phyloP scores from a whole-genome alignment of 176 grass and related monocot species.

The Avena sativa region DNA sequence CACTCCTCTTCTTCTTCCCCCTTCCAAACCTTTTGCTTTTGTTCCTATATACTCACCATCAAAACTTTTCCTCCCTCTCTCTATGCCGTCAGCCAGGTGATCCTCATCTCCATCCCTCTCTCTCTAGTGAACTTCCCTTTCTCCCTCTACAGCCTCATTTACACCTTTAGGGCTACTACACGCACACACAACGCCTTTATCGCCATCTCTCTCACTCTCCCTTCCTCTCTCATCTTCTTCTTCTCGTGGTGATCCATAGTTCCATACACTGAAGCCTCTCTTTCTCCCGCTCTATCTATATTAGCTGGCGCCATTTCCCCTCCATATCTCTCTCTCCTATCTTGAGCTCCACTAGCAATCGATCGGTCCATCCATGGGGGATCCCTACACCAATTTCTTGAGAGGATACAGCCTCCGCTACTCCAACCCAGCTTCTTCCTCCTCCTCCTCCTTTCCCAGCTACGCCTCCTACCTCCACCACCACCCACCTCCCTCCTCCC shows the following conservation, averaged over 20 bases:
- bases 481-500: slow-evolving; percentile 60
- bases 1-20: slow-evolving; percentile 29
- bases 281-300: slow-evolving; percentile 53
- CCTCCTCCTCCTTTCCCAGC: slow-evolving; percentile 26
- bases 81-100: slow-evolving; percentile 53
- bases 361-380: slow-evolving; percentile 56
- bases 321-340: slow-evolving; percentile 34
- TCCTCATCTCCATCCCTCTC: slow-evolving; percentile 40
- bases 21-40: slow-evolving; percentile 45
- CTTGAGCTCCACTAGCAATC: slow-evolving; percentile 35
- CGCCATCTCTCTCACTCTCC: slow-evolving; percentile 22
- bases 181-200: slow-evolving; percentile 44
- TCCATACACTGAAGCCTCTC: slow-evolving; percentile 38
- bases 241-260: slow-evolving; percentile 39
- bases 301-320: slow-evolving; percentile 41
- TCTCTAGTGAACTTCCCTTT: slow-evolving; percentile 62
- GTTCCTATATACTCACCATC: slow-evolving; percentile 34
- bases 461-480: slow-evolving; percentile 45
- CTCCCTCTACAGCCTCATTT: slow-evolving; percentile 52
- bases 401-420: slow-evolving; percentile 47
- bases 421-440: slow-evolving; percentile 35
- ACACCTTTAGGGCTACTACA: slow-evolving; percentile 62
- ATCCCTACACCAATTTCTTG: slow-evolving; percentile 64
- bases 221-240: slow-evolving; percentile 29
- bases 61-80: slow-evolving; percentile 37